Evolutionary conservation across 2,329 filamentous ascomycete species (phyloP).

Genomic region (Colletotrichum cuscutae): DNA sequence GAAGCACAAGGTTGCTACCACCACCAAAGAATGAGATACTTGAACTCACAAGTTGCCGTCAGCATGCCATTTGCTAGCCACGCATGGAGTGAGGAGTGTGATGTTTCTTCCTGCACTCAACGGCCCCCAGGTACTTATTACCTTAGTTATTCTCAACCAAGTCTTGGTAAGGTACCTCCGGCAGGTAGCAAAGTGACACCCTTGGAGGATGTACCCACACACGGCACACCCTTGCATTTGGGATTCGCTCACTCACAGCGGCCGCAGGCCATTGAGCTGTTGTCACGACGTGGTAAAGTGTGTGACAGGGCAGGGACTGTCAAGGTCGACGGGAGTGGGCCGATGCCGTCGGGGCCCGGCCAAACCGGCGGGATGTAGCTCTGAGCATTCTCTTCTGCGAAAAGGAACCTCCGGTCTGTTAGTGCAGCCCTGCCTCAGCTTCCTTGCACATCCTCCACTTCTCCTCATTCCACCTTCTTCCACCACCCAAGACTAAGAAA

Average conservation of each 20-base stretch:
- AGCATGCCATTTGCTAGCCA: background rate
- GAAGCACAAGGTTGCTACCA: background rate
- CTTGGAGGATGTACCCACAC: slow-evolving; percentile 5
- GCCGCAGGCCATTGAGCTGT: slow-evolving; percentile 29
- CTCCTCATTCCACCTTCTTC: slow-evolving; percentile 25
- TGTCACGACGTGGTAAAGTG: slow-evolving; percentile 7
- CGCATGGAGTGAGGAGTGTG: background rate
- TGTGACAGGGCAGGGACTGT: background rate
- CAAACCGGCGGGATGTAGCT: background rate
- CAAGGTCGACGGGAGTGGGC: background rate
- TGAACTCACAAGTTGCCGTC: background rate
- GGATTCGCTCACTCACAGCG: slow-evolving; percentile 13
- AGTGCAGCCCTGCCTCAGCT: background rate
- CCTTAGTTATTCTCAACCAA: background rate
- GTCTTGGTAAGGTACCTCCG: slow-evolving; percentile 5
- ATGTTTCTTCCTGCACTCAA: background rate
- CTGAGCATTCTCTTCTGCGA: background rate
- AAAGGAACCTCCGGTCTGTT: slow-evolving; percentile 2
- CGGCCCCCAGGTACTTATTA: too few species aligned
- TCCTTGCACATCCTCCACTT: background rate
- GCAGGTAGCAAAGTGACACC: slow-evolving; percentile 9
- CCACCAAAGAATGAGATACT: background rate
- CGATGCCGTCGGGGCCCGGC: background rate
- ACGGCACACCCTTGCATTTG: slow-evolving; percentile 23
- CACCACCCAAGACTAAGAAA: slow-evolving; percentile 3